These are phyloP conservation scores for Prunus kanzakura DNA, from an alignment of 306 rosid species.

Conservation along the genomic window DNA sequence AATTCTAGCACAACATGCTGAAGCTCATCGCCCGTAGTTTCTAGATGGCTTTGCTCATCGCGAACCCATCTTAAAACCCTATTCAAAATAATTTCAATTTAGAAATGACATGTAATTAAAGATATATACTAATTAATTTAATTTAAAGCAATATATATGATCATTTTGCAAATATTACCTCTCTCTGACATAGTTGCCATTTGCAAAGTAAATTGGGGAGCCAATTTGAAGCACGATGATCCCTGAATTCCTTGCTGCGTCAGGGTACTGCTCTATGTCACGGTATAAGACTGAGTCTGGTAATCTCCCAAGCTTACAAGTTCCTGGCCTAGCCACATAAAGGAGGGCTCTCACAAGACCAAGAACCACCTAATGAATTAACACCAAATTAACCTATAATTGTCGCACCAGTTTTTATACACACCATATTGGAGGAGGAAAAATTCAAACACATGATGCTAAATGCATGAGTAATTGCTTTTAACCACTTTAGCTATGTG, in stretches of 20 bases:
- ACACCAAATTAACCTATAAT: background rate
- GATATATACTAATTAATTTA: no score
- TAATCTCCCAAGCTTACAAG: slow-evolving; percentile 74
- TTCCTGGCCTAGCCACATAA: slow-evolving; percentile 80
- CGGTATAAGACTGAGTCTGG: slow-evolving; percentile 46
- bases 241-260: slow-evolving; percentile 35
- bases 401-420: no score
- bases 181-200: slow-evolving; percentile 60
- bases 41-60: slow-evolving; percentile 35
- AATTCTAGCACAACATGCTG: slow-evolving; percentile 65
- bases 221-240: slow-evolving; percentile 65
- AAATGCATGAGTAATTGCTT: no score
- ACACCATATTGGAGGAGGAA: no score
- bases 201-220: slow-evolving; percentile 86
- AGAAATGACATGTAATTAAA: background rate
- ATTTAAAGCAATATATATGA: no score
- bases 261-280: slow-evolving; percentile 63
- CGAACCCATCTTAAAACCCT: slow-evolving; percentile 76
- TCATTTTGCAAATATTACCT: slow-evolving; percentile 36
- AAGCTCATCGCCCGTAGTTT: slow-evolving; percentile 22
- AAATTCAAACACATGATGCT: background rate
- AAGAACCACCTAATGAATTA: slow-evolving; percentile 52
- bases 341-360: slow-evolving; percentile 67
- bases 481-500: background rate
- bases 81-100: background rate